Base-by-base conservation (phyloP, 768 basidiomycete species). In the Gymnopilus junonius region DNA sequence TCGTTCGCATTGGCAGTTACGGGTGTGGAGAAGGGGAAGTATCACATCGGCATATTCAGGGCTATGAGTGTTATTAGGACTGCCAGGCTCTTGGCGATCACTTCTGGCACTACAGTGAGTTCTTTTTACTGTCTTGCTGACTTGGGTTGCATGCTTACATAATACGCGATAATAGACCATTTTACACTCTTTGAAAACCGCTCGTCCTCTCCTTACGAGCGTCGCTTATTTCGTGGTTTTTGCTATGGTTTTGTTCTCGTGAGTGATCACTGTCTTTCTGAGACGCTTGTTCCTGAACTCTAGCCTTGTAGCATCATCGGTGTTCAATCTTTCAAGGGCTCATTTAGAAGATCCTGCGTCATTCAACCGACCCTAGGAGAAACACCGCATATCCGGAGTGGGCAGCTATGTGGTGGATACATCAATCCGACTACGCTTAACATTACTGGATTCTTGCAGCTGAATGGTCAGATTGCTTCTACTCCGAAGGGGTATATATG, bases 221-320 rank as follows among this genome's bases (percentile, higher is more conserved):
- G 95, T 98, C 4, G 87, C 94, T 0, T 92, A 93, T 73, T 98
- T 98, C 71, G 91, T 97, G 15, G 66, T 95, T 21, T 98, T 98
- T 69, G 95, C 95, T 0, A 90, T 95, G 79, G 77, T 87, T 12
- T 71, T 99, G 6, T 97, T 98, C 75, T 94, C 93, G 92, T 93
- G 62, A 69, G 90, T 79, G 8, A 6, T 7, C 15, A 15, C 2
- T 15, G 3, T 34, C 54, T 53, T 63, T 59, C 21, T 40, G n/a
- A 5, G 51, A 51, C 21, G 14, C 15, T 17, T 5, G 17, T n/a
- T 59, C 27, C 39, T 21, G 55, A 10, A 29, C 15, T 14, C 29
- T 27, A 51, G 39, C 11, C 27, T 1, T 32, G 1, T 65, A 92
- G 93, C 3, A 92, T 98, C 70, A 92, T 97, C 61, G 96, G 97